These are phyloP conservation scores for Suillus discolor DNA, from an alignment of 768 basidiomycete genomes.

Conservation along the genomic window DNA sequence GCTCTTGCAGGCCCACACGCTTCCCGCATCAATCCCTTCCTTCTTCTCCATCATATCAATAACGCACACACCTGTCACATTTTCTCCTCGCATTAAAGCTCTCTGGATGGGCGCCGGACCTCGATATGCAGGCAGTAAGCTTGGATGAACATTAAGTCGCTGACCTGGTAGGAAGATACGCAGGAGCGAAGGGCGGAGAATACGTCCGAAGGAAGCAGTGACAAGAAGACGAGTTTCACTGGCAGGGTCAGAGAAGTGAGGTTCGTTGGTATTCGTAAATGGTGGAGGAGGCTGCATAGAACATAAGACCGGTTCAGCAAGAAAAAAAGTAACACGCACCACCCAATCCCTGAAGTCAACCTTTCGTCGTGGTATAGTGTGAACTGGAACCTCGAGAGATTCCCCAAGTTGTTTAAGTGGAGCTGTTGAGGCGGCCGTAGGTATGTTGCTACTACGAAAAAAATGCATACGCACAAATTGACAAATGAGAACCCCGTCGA, in stretches of 20 bases:
- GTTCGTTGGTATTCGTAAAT: slow-evolving; percentile 24
- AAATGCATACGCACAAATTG: slow-evolving; percentile 46
- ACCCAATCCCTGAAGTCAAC: slow-evolving; percentile 66
- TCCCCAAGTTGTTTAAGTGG: slow-evolving; percentile 67
- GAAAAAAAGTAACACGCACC: slow-evolving; percentile 39
- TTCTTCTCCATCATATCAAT: slow-evolving; percentile 70
- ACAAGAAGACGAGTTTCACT: slow-evolving; percentile 59
- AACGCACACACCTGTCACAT: slow-evolving; percentile 78
- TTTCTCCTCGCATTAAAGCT: slow-evolving; percentile 67
- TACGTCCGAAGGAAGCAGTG: slow-evolving; percentile 91
- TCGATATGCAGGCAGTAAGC: slow-evolving; percentile 83
- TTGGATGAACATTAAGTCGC: slow-evolving; percentile 88
- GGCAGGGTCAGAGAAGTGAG: slow-evolving; percentile 17
- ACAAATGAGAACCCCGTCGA: slow-evolving; percentile 57
- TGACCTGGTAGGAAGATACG: slow-evolving; percentile 56
- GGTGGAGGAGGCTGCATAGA: slow-evolving; percentile 44
- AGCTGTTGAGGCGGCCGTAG: slow-evolving; percentile 44
- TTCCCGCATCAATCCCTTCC: slow-evolving; percentile 79
- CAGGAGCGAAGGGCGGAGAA: slow-evolving; percentile 67
- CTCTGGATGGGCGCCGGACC: slow-evolving; percentile 92
- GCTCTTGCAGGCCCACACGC: slow-evolving; percentile 56
- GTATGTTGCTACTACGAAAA: background rate
- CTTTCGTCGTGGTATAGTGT: slow-evolving; percentile 61
- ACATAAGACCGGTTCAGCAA: slow-evolving; percentile 18
- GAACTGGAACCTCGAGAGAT: slow-evolving; percentile 52